Percentiles rank a stretch among this genome's conserved stretches.
phyloP scores from a whole-genome alignment of 345 rosid genomes.

The Brassica nigra region DNA sequence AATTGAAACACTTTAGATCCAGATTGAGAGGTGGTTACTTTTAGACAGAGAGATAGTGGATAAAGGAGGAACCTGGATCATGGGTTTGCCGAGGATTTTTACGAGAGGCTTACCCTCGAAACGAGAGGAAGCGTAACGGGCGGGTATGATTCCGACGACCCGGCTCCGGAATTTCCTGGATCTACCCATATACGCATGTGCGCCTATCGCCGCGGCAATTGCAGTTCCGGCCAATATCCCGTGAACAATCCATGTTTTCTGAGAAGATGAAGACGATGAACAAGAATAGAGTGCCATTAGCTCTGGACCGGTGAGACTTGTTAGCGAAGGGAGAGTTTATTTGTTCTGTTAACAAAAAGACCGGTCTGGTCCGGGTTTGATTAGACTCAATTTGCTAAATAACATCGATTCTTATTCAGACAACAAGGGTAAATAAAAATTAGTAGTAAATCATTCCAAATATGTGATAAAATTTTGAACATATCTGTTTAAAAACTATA shows the following conservation, averaged over 20 bases:
- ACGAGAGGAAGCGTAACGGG: slow-evolving; percentile 92
- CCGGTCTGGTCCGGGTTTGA: slow-evolving; percentile 32
- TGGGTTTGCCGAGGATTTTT: slow-evolving; percentile 88
- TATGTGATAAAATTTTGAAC: too few species aligned
- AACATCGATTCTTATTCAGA: too few species aligned
- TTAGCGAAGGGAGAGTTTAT: background rate
- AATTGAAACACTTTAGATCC: background rate
- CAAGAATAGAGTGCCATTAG: slow-evolving; percentile 25
- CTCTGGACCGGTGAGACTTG: slow-evolving; percentile 13
- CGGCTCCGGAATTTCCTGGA: slow-evolving; percentile 68
- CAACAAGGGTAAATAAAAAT: too few species aligned
- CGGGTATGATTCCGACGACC: slow-evolving; percentile 91
- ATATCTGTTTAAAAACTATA: too few species aligned
- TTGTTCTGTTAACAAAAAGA: background rate
- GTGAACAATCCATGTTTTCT: slow-evolving; percentile 70
- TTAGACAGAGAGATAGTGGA: background rate
- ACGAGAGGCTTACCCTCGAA: slow-evolving; percentile 92
- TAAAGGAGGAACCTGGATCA: slow-evolving; percentile 77
- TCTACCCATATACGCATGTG: slow-evolving; percentile 58
- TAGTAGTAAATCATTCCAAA: too few species aligned
- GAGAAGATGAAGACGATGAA: slow-evolving; percentile 42
- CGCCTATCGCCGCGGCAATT: slow-evolving; percentile 77
- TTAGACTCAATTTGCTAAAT: background rate
- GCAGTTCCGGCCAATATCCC: slow-evolving; percentile 71
- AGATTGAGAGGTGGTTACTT: background rate